Evolutionary conservation across 2,329 filamentous ascomycete species (phyloP).

Genomic region (Penicillium fuscoglaucum): DNA sequence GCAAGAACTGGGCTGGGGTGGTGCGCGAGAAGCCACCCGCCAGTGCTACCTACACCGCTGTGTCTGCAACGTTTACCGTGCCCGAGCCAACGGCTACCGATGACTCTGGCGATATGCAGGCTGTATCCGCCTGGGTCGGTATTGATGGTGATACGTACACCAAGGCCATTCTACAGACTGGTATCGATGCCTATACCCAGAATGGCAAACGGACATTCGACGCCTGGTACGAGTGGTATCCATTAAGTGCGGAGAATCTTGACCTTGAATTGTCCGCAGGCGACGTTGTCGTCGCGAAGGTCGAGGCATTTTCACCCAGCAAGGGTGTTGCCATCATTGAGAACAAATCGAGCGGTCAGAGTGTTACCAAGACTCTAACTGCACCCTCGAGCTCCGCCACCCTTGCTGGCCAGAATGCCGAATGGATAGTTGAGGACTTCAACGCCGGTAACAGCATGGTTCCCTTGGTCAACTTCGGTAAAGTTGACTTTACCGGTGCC

Average conservation of each 20-base stretch:
- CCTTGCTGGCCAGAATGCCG: slow-evolving; percentile 59
- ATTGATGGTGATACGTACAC: slow-evolving; percentile 62
- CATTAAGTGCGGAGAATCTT: slow-evolving; percentile 58
- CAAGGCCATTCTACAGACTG: slow-evolving; percentile 58
- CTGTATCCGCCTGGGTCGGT: slow-evolving; percentile 60
- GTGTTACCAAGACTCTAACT: slow-evolving; percentile 54
- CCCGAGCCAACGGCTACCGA: slow-evolving; percentile 50
- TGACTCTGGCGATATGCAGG: slow-evolving; percentile 43
- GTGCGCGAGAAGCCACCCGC: slow-evolving; percentile 49
- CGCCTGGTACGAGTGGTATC: slow-evolving; percentile 65
- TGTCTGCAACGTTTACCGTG: slow-evolving; percentile 51
- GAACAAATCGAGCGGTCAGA: slow-evolving; percentile 55
- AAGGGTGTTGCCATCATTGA: slow-evolving; percentile 51
- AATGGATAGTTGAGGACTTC: slow-evolving; percentile 65
- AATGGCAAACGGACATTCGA: slow-evolving; percentile 48
- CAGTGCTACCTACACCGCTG: slow-evolving; percentile 50
- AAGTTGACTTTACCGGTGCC: slow-evolving; percentile 42
- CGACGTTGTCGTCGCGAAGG: slow-evolving; percentile 45
- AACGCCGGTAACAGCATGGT: slow-evolving; percentile 43
- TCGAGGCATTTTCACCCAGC: slow-evolving; percentile 42
- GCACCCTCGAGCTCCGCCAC: slow-evolving; percentile 41
- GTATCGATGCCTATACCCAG: slow-evolving; percentile 57
- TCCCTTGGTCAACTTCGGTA: slow-evolving; percentile 50
- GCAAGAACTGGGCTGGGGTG: slow-evolving; percentile 61
- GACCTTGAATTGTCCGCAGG: slow-evolving; percentile 49